Evolutionary conservation across 306 rosid species (phyloP).

Genomic region (Trifolium dubium): DNA sequence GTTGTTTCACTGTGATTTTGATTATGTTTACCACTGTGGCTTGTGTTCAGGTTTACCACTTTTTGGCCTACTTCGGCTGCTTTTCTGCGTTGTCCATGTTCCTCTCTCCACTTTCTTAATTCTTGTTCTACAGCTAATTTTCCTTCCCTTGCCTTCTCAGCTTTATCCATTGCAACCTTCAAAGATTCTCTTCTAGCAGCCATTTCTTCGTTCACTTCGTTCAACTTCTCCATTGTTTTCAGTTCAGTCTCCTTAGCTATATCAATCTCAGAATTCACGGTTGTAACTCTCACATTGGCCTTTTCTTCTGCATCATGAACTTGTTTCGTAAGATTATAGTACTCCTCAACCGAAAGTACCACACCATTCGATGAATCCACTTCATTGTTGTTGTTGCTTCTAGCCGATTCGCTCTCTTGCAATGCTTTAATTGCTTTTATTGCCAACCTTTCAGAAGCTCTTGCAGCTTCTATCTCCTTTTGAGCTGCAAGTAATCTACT

Average conservation of each 20-base stretch:
- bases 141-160: conserved; percentile 93
- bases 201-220: conserved; percentile 70
- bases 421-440: conserved; percentile 80
- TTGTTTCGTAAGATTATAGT: conserved; percentile 80
- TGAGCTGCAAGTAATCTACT: conserved; percentile 82
- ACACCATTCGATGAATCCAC: conserved; percentile 62
- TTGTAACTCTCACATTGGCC: conserved; percentile 66
- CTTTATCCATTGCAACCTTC: conserved; percentile 74
- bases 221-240: conserved; percentile 72
- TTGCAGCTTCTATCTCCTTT: conserved; percentile 92
- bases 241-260: conserved; percentile 74
- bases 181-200: conserved; percentile 70
- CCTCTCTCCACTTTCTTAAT: conserved; percentile 90
- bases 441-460: conserved; percentile 83
- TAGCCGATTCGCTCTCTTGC: conserved; percentile 78
- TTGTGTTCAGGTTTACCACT: conserved; percentile 46
- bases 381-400: conserved; percentile 40
- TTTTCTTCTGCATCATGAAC: conserved; percentile 82
- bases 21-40: conserved; percentile 42
- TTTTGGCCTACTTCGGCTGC: conserved; percentile 55
- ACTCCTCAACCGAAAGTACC: conserved; percentile 75
- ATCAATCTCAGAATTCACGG: conserved; percentile 71
- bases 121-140: conserved; percentile 88
- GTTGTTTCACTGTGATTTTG: conserved; percentile 24
- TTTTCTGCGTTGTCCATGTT: conserved; percentile 69